phyloP scores from a whole-genome alignment of 1,284 basidiomycete species.

The Ustilago nuda region DNA sequence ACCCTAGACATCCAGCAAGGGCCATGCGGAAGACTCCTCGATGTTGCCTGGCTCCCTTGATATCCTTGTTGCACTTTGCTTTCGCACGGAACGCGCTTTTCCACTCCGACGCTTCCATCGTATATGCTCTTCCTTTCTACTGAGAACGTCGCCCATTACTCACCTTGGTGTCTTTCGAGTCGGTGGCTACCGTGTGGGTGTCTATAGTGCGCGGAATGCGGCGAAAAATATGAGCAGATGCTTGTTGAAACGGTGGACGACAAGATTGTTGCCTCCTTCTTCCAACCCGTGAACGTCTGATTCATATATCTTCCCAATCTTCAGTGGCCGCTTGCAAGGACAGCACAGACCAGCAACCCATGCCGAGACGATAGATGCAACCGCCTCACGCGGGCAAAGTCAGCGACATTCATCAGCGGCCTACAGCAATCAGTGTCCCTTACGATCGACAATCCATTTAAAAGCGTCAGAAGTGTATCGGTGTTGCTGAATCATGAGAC shows the following conservation, averaged over 20 bases:
- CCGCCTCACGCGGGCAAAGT: background rate
- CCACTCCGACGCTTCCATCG: background rate
- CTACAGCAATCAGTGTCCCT: background rate
- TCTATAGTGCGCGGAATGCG: background rate
- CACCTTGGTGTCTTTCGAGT: background rate
- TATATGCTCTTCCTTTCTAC: background rate
- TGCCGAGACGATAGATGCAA: background rate
- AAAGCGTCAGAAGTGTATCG: background rate
- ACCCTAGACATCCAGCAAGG: background rate
- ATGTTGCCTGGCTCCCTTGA: background rate
- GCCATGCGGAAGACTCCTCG: background rate
- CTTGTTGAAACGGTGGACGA: background rate
- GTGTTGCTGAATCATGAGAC: conserved; percentile 4
- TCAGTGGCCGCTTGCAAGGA: too few species aligned
- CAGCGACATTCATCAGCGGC: background rate
- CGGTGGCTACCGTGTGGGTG: background rate
- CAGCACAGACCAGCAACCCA: background rate
- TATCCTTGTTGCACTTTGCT: background rate
- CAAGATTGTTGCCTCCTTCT: background rate
- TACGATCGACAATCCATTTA: background rate
- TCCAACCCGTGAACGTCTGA: background rate
- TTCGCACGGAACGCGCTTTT: conserved; percentile 6
- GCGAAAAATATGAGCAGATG: background rate
- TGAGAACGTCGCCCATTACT: background rate
- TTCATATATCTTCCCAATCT: background rate